Evolutionary conservation across 139 green algal species (phyloP).

Genomic region (Micractinium conductrix): DNA sequence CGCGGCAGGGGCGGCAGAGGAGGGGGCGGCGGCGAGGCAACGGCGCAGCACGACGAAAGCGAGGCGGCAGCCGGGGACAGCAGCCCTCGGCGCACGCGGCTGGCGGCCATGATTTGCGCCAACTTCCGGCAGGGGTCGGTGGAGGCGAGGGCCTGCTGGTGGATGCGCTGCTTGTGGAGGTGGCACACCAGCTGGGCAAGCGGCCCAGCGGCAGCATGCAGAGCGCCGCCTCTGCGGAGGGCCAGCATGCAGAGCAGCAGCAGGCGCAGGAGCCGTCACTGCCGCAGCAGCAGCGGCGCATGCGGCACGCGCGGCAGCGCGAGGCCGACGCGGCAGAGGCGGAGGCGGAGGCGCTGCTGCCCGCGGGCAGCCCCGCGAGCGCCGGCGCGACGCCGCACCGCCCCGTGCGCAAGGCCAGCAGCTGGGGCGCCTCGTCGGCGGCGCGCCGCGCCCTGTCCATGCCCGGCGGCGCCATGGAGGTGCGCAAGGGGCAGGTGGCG

Average conservation of each 20-base stretch:
- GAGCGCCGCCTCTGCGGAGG: too few relatives aligned
- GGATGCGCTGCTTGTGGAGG: neutral
- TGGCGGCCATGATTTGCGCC: neutral
- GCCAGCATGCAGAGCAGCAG: too few relatives aligned
- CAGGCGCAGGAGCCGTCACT: too few relatives aligned
- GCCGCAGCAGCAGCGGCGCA: neutral
- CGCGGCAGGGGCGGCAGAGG: too few relatives aligned
- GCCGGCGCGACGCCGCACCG: neutral
- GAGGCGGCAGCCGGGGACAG: neutral
- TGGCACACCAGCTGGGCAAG: neutral
- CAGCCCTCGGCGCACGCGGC: too few relatives aligned
- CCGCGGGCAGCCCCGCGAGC: neutral
- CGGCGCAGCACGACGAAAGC: too few relatives aligned
- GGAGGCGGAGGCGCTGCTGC: neutral
- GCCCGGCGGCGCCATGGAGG: neutral
- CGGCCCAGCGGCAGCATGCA: too few relatives aligned
- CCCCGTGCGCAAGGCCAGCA: neutral
- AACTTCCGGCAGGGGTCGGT: neutral
- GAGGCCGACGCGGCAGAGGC: too few relatives aligned
- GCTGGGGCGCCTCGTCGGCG: neutral
- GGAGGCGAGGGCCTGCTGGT: neutral
- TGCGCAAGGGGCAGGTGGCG: neutral
- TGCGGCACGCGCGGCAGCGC: too few relatives aligned
- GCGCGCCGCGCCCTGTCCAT: neutral
- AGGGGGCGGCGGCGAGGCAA: too few relatives aligned